Evolutionary conservation across 331 rosid species (phyloP).

Genomic region (Rosa hybrid): DNA sequence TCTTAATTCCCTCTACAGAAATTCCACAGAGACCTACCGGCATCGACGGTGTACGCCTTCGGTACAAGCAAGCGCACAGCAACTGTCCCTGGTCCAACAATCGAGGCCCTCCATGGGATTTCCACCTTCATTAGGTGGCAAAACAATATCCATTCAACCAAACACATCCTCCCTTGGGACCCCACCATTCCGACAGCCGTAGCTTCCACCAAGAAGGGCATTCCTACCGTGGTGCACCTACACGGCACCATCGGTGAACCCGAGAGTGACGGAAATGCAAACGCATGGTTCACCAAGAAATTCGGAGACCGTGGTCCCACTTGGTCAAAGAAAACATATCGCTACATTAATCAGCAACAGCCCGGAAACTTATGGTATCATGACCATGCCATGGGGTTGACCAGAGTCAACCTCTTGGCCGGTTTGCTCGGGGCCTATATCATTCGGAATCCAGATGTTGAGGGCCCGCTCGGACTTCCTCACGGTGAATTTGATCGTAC

Average conservation of each 20-base stretch:
- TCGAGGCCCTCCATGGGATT: slow-evolving; percentile 58
- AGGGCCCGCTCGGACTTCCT: slow-evolving; percentile 60
- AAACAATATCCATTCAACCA: slow-evolving; percentile 67
- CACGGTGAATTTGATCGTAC: slow-evolving; percentile 53
- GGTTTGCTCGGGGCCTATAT: slow-evolving; percentile 74
- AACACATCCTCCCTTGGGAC: slow-evolving; percentile 89
- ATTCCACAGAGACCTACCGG: slow-evolving; percentile 78
- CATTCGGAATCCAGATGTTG: slow-evolving; percentile 49
- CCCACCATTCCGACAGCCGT: slow-evolving; percentile 65
- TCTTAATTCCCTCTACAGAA: slow-evolving; percentile 34
- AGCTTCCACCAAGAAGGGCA: slow-evolving; percentile 36
- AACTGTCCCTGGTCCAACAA: slow-evolving; percentile 89
- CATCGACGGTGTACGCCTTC: slow-evolving; percentile 70
- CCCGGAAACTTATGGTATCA: slow-evolving; percentile 94
- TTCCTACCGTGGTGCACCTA: slow-evolving; percentile 87
- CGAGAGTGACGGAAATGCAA: slow-evolving; percentile 68
- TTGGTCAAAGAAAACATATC: slow-evolving; percentile 50
- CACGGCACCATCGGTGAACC: slow-evolving; percentile 78
- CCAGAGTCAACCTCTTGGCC: slow-evolving; percentile 72
- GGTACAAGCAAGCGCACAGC: slow-evolving; percentile 45
- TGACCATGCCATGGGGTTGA: slow-evolving; percentile 91
- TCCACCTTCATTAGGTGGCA: slow-evolving; percentile 67
- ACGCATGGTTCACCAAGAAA: slow-evolving; percentile 66
- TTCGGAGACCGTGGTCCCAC: slow-evolving; percentile 58
- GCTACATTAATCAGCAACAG: slow-evolving; percentile 63